A percentile compares a stretch with the other conserved stretches of the same genome.
Evolutionary conservation across 1,284 basidiomycete genomes (phyloP).

Genomic region (Ganoderma sinense): DNA sequence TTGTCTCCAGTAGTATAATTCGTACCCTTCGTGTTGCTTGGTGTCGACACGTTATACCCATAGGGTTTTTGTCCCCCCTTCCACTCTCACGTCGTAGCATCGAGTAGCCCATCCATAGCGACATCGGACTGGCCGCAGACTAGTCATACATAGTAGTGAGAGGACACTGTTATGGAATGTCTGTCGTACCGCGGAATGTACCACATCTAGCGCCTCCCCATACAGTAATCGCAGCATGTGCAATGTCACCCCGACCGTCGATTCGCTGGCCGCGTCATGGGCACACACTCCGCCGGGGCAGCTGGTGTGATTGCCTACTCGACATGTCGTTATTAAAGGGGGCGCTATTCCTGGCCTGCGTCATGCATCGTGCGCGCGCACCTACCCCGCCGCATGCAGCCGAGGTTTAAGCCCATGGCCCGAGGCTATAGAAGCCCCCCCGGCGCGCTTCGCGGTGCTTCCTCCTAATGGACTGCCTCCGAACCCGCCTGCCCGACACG

Average conservation of each 20-base stretch:
- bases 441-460: slow-evolving; percentile 4
- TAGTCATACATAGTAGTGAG: slow-evolving; percentile 3
- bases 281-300: background rate
- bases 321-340: slow-evolving; percentile 8
- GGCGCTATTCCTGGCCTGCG: slow-evolving; percentile 5
- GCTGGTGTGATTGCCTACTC: slow-evolving; percentile 9
- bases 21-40: background rate
- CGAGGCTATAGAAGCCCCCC: slow-evolving; percentile 9
- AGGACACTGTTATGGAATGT: slow-evolving; percentile 6
- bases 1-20: background rate
- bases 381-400: slow-evolving; percentile 2
- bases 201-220: background rate
- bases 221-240: background rate
- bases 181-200: slow-evolving; percentile 3
- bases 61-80: background rate
- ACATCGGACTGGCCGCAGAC: background rate
- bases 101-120: background rate
- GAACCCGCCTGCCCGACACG: slow-evolving; percentile 3
- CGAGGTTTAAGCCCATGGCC: background rate
- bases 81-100: background rate
- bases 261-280: slow-evolving; percentile 1
- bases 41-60: background rate
- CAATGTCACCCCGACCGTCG: background rate
- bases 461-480: slow-evolving; percentile 6
- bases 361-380: background rate